phyloP scores from a whole-genome alignment of 2,329 filamentous ascomycete species.

The Nigrospora oryzae region DNA sequence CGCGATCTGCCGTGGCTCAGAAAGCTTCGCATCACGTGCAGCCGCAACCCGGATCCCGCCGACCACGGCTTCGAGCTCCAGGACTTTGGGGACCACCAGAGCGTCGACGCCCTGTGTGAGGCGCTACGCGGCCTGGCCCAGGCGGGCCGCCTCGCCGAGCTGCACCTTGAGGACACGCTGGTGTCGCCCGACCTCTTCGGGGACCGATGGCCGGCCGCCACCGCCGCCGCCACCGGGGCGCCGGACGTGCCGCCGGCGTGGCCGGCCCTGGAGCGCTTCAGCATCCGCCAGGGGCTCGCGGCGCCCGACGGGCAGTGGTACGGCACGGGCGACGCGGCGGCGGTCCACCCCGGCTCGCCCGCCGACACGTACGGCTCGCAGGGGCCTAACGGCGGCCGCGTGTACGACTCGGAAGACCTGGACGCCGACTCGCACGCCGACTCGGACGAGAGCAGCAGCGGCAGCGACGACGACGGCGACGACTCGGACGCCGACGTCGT shows the following conservation, averaged over 20 bases:
- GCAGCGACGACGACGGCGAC: background rate
- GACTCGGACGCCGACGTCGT: background rate
- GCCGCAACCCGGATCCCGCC: background rate
- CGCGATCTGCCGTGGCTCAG: background rate
- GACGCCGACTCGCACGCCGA: too few relatives aligned
- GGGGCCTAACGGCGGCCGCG: too few relatives aligned
- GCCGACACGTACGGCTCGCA: too few relatives aligned
- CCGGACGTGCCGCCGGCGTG: background rate
- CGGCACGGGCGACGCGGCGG: background rate
- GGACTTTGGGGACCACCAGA: background rate
- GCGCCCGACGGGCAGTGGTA: background rate
- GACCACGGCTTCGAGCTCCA: background rate
- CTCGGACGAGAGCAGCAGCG: background rate
- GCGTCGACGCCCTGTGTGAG: background rate
- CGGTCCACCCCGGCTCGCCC: background rate
- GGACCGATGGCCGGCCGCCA: too few relatives aligned
- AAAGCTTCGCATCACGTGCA: background rate
- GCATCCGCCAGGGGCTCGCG: background rate
- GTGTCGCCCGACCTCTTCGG: background rate
- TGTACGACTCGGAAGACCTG: background rate
- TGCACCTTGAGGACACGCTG: background rate
- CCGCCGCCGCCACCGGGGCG: background rate
- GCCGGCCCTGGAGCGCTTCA: background rate
- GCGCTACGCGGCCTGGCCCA: background rate
- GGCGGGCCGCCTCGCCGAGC: background rate